Evolutionary conservation across 345 rosid genomes (phyloP), one percentile per base, ranked within the genome.

Genomic region (Salix exigua): DNA sequence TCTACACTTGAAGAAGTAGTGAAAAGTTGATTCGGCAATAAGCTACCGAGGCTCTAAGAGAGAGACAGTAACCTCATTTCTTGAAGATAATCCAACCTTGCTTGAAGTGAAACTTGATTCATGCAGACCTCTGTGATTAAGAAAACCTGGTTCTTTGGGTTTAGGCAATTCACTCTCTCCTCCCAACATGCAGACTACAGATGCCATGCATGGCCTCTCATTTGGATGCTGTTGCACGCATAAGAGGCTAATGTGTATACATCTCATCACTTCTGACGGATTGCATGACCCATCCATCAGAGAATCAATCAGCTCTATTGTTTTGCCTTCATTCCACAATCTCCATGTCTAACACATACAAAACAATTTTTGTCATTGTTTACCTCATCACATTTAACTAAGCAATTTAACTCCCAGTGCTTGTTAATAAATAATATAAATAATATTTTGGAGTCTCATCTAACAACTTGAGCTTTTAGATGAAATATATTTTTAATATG

Each of bases 131-230:
- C 14, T 53, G 1, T 48, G 30, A 6, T 17, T 67, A 23, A 44
- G 37, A 13, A 66, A 75, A 4, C 53, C 78, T 2, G 78, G 78
- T 44, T 75, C 53, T 53, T 50, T 75, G 1, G 78, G 78, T 25
- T 66, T 19, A 33, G 66, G 66, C 72, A 75, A 16, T 53, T 25
- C n/a, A 40, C 23, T 73, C 3, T 78, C 71, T 68, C 73, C 50
- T 6, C 74, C 77, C 6, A 78, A 62, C 77, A 73, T 78, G 14
- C 30, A 14, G 1, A 73, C 60, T 46, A 78, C 81, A 6, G 68
- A 19, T 1, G 73, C 72, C 81, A 78, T 78, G 46, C 44, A 37
- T 12, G 81, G 81, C 30, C 81, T 73, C 2, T 67, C 68, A 2
- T 25, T 44, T 0, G 77, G 30, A 0, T 35, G 11, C 0, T 73